Percentiles rank a stretch among this genome's conserved stretches.
Conservation (phyloP, 495 filamentous ascomycete species). For the Tetracladium setigerum region DNA sequence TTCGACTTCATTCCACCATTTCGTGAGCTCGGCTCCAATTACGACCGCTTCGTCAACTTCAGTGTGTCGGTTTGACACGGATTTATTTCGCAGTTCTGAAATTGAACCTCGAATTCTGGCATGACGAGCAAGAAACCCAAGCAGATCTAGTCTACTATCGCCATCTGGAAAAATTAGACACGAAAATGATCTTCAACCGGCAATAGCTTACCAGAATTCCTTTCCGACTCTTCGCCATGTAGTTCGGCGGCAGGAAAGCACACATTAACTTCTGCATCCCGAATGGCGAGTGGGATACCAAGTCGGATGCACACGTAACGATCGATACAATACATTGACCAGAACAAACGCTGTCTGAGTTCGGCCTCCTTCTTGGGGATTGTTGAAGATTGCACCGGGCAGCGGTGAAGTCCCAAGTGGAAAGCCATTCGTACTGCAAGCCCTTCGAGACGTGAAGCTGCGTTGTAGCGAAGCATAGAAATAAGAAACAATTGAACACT, state of each 20-base stretch:
- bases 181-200: not conserved
- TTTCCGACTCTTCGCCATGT: not conserved
- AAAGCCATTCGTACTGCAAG: slow-evolving; percentile 37
- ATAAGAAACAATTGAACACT: slow-evolving; percentile 37
- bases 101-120: slow-evolving; percentile 35
- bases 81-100: slow-evolving; percentile 39
- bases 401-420: slow-evolving; percentile 40
- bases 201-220: not conserved
- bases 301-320: slow-evolving; percentile 40
- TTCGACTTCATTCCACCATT: slow-evolving; percentile 42
- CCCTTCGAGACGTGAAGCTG: slow-evolving; percentile 40
- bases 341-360: slow-evolving; percentile 37
- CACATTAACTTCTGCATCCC: slow-evolving; percentile 43
- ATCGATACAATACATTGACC: slow-evolving; percentile 42
- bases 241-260: slow-evolving; percentile 34
- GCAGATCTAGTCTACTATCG: slow-evolving; percentile 25
- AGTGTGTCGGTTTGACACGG: slow-evolving; percentile 31
- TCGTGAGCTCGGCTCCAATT: slow-evolving; percentile 30
- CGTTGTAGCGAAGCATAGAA: slow-evolving; percentile 37
- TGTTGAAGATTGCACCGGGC: slow-evolving; percentile 30
- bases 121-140: slow-evolving; percentile 35
- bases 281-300: slow-evolving; percentile 37
- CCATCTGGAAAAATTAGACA: not conserved
- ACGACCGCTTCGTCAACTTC: slow-evolving; percentile 27
- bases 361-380: slow-evolving; percentile 21